Percentiles rank a stretch among this genome's conserved stretches.
These are phyloP conservation scores for Sonneratia alba DNA, from an alignment of 345 rosid genomes.

Conservation along the genomic window DNA sequence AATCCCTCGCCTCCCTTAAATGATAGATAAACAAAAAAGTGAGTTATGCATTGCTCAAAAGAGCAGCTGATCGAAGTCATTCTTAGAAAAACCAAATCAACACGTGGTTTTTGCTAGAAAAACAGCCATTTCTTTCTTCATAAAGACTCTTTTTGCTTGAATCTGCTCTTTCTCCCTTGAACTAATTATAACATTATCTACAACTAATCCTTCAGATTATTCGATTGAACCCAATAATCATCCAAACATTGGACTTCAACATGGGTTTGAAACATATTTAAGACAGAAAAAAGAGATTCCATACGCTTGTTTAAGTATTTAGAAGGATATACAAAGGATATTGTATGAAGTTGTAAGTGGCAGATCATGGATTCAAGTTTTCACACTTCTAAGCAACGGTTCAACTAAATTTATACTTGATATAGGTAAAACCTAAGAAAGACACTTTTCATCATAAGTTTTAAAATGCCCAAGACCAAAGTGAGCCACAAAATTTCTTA, in stretches of 20 bases:
- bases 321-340: too few relatives aligned
- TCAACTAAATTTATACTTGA: not conserved
- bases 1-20: constrained; percentile 66
- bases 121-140: not conserved
- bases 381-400: not conserved
- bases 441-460: not conserved
- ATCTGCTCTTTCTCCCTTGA: not conserved
- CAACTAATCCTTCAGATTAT: not conserved
- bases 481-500: constrained; percentile 21
- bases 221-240: too few relatives aligned
- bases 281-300: not conserved
- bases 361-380: not conserved
- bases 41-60: not conserved
- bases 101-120: not conserved
- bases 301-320: not conserved
- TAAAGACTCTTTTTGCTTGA: not conserved
- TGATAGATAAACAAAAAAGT: not conserved
- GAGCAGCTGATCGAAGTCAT: not conserved
- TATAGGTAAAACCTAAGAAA: not conserved
- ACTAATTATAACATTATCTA: not conserved
- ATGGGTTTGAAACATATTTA: not conserved
- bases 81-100: not conserved
- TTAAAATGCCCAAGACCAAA: not conserved
- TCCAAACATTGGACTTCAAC: too few relatives aligned
- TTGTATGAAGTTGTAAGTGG: too few relatives aligned